Base-by-base conservation (phyloP, 1,139 yeast species). In the Groenewaldozyma auringiensis region DNA sequence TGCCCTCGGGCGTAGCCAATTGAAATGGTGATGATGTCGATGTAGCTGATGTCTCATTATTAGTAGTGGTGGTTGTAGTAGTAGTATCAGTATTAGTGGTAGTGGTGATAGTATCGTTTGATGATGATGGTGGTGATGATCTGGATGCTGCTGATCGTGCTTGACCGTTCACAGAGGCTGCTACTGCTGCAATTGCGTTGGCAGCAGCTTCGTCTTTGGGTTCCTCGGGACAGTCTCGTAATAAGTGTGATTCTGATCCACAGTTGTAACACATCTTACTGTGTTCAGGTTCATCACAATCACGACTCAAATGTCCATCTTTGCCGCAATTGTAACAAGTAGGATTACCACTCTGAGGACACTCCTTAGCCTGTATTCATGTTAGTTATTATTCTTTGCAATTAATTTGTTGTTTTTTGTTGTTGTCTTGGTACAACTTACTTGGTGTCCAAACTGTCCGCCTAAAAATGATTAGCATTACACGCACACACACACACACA, bases 231-330 rank as follows among this genome's bases (percentile, higher is more conserved):
- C 67, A 61, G 81, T 68, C 79, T 74, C 72, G 79, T 79, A 56
- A 89, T 78, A 63, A 76, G 73, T 88, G 96, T 48, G 95, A 96
- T 55, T 81, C 73, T 64, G 81, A 79, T 55, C 87, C 85, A 68
- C 96, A 88, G 66, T 83, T 83, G 81, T 80, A 88, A 70, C 96
- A 88, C 4, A 65, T 48, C 56, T 64, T 64, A 44, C 61, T 66
- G 47, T 57, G 58, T 31, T 58, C 54, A 21, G 65, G 67, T 51
- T 63, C 74, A 44, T 70, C 64, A 69, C 96, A 88, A 65, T 79
- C 80, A 68, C 80, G 85, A 53, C 95, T 82, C 59, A 85, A 74
- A 72, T 86, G 95, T 47, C 95, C 95, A 47, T 59, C 58, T 37
- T 59, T 50, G 27, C 63, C 63, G 47, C 66, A 62, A 50, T 62